These are phyloP conservation scores for Symbiodinium pilosum DNA, from an alignment of 73 alveolate species.

Conservation along the genomic window DNA sequence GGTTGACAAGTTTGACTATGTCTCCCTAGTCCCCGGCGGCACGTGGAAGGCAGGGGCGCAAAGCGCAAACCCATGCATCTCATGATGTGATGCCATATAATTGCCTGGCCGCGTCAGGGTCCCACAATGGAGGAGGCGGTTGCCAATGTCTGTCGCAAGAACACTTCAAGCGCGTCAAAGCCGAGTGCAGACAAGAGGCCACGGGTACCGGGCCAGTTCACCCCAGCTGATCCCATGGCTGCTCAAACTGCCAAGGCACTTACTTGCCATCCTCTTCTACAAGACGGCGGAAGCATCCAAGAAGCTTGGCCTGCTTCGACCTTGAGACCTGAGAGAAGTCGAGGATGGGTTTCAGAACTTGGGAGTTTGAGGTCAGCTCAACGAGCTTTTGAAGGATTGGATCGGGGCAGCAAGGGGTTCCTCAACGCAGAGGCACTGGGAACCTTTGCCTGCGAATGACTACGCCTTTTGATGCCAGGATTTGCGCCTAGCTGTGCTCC, in stretches of 20 bases:
- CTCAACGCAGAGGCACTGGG: slow-evolving; percentile 60
- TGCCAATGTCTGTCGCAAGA: slow-evolving; percentile 33
- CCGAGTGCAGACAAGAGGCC: neutral
- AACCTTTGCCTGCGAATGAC: too few relatives aligned
- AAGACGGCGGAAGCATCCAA: slow-evolving; percentile 76
- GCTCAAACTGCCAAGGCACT: slow-evolving; percentile 19
- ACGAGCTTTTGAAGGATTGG: slow-evolving; percentile 73
- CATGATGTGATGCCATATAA: neutral
- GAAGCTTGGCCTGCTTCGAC: slow-evolving; percentile 54
- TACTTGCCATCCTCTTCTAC: slow-evolving; percentile 81
- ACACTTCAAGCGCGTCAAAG: neutral
- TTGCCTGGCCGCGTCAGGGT: slow-evolving; percentile 22
- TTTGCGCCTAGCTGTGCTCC: slow-evolving; percentile 63
- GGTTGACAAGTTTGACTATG: slow-evolving; percentile 43
- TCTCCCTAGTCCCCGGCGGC: slow-evolving; percentile 25
- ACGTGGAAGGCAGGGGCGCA: slow-evolving; percentile 48
- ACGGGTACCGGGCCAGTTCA: neutral
- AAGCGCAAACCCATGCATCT: neutral
- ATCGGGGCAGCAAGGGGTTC: slow-evolving; percentile 80
- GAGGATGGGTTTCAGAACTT: neutral
- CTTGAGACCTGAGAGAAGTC: neutral
- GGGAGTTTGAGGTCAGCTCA: slow-evolving; percentile 35
- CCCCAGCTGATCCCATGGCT: neutral
- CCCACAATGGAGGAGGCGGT: slow-evolving; percentile 62
- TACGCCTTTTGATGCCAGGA: slow-evolving; percentile 3